Percentiles rank a stretch among this genome's conserved stretches.
Evolutionary conservation across 352 stramenopile genomes (phyloP).

Genomic region (Phytophthora agathidicida): DNA sequence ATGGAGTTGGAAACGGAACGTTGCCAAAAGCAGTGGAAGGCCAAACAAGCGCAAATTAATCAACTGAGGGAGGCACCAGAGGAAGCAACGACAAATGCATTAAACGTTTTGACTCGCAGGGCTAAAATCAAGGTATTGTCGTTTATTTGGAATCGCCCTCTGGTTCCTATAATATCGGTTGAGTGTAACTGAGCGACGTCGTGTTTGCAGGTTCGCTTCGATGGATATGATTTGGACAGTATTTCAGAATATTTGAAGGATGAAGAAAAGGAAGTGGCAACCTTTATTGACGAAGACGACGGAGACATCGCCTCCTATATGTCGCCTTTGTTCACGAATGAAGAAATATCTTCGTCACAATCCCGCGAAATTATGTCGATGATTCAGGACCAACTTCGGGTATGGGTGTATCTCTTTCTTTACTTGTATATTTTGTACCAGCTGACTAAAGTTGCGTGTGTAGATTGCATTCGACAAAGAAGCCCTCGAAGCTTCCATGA

Average conservation of each 20-base stretch:
- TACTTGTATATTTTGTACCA: not conserved
- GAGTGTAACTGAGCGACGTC: conserved; percentile 6
- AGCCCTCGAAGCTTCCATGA: conserved; percentile 55
- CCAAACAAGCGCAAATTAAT: conserved; percentile 42
- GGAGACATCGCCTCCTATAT: conserved; percentile 41
- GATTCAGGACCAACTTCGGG: conserved; percentile 51
- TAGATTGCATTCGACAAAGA: conserved; percentile 63
- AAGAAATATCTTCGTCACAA: conserved; percentile 30
- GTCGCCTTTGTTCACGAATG: conserved; percentile 40
- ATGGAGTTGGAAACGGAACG: conserved; percentile 18
- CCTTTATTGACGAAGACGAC: conserved; percentile 41
- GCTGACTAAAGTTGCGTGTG: not conserved
- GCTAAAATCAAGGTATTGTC: conserved; percentile 62
- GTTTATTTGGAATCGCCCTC: not conserved
- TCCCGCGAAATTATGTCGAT: conserved; percentile 35
- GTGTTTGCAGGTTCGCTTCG: conserved; percentile 44
- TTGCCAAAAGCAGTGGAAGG: conserved; percentile 45
- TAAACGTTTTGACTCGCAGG: conserved; percentile 54
- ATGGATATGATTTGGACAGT: conserved; percentile 39
- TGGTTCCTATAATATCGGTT: not conserved
- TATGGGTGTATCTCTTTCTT: conserved; percentile 18
- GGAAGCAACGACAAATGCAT: conserved; percentile 36
- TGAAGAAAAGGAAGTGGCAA: conserved; percentile 45
- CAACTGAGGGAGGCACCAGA: conserved; percentile 43
- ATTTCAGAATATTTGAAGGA: conserved; percentile 38